Conservation (phyloP, 2,329 filamentous ascomycete species). For the Trichoderma breve region DNA sequence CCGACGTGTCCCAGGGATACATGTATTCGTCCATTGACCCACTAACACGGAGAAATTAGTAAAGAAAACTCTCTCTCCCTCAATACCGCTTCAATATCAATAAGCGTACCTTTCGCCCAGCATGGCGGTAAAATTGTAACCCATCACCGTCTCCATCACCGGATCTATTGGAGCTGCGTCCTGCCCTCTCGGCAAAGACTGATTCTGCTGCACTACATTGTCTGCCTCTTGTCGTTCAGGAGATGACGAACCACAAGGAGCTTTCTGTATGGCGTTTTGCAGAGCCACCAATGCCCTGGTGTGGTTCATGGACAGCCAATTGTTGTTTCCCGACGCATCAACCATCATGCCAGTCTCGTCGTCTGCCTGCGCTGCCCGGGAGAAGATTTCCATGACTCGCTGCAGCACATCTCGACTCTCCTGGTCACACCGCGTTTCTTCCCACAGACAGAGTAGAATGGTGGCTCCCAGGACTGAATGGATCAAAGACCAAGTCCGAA, state of each 20-base stretch:
- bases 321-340: neutral
- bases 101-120: neutral
- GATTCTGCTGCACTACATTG: neutral
- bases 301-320: conserved; percentile 16
- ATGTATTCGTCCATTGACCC: neutral
- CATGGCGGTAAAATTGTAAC: neutral
- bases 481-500: conserved; percentile 17
- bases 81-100: neutral
- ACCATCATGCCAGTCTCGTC: conserved; percentile 8
- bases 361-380: conserved; percentile 10
- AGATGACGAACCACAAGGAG: neutral
- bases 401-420: conserved; percentile 15
- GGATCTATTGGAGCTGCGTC: neutral
- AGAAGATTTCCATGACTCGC: conserved; percentile 12
- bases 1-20: conserved; percentile 7
- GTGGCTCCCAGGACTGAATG: conserved; percentile 10
- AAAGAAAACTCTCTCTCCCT: too few species aligned
- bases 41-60: neutral
- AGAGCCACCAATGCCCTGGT: conserved; percentile 7
- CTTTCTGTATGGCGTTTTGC: conserved; percentile 3
- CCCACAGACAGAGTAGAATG: conserved; percentile 15
- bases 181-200: neutral
- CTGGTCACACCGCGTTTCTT: conserved; percentile 8
- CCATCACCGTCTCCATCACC: neutral
- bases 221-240: neutral